Evolutionary conservation across 176 grass and related monocot genomes (phyloP).

Genomic region (Eleusine coracana): DNA sequence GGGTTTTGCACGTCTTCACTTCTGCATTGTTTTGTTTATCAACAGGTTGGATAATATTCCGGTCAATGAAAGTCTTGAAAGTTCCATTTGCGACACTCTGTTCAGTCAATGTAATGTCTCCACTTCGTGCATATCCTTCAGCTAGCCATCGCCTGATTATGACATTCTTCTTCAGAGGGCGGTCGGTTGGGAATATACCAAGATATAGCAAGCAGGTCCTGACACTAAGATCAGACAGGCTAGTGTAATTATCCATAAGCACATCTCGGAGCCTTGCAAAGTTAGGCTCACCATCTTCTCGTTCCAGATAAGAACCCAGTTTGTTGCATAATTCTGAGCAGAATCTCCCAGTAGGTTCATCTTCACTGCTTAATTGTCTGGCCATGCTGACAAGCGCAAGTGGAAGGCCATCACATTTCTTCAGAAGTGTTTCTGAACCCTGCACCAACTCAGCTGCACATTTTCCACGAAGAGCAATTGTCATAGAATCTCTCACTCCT

Average conservation of each 20-base stretch:
- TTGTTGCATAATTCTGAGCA: not conserved
- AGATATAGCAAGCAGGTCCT: constrained; percentile 12
- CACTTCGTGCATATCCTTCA: constrained; percentile 22
- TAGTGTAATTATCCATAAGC: not conserved
- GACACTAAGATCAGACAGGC: not conserved
- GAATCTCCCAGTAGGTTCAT: not conserved
- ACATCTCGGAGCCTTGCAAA: not conserved
- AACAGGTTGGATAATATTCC: not conserved
- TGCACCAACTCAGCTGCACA: not conserved
- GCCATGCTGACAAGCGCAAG: constrained; percentile 22
- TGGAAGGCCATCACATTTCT: constrained; percentile 30
- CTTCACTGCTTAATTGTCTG: not conserved
- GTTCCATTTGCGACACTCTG: not conserved
- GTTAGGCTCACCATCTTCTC: not conserved
- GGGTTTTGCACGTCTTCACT: not conserved
- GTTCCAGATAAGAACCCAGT: not conserved
- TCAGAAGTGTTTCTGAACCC: not conserved
- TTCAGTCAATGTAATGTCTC: not conserved
- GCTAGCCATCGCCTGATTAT: constrained; percentile 15
- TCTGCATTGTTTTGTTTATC: not conserved
- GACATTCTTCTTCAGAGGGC: not conserved
- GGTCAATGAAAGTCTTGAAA: not conserved
- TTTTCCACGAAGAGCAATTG: not conserved
- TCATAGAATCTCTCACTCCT: not conserved
- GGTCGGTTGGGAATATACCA: not conserved